These are phyloP conservation scores for Saccharomyces uvarum DNA, from an alignment of 1,139 yeast genomes.

Conservation along the genomic window DNA sequence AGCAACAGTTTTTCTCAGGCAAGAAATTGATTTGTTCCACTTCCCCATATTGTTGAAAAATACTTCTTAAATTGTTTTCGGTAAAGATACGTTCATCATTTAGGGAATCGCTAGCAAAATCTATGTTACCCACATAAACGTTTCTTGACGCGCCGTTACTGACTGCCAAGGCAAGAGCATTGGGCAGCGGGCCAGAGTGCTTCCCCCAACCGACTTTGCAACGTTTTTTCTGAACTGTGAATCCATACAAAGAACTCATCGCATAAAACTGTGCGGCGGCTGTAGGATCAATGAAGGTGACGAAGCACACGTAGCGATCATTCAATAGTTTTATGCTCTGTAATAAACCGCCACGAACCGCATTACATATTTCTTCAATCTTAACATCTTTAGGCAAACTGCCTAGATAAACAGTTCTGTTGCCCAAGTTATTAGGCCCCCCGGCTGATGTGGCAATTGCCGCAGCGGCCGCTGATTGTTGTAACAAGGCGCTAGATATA, in stretches of 20 bases:
- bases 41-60: conserved; percentile 78
- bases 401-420: conserved; percentile 86
- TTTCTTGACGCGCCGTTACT: conserved; percentile 91
- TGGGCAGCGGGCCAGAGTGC: conserved; percentile 84
- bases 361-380: conserved; percentile 87
- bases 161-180: conserved; percentile 75
- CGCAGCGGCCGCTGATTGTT: conserved; percentile 72
- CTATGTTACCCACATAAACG: conserved; percentile 72
- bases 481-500: conserved; percentile 40
- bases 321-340: conserved; percentile 66
- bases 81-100: conserved; percentile 24
- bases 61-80: conserved; percentile 56
- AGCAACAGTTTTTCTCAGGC: conserved; percentile 80
- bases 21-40: conserved; percentile 89
- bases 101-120: conserved; percentile 31
- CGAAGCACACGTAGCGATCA: conserved; percentile 87
- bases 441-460: conserved; percentile 74
- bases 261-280: conserved; percentile 94
- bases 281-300: conserved; percentile 82
- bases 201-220: conserved; percentile 95
- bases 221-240: conserved; percentile 70
- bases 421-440: conserved; percentile 76
- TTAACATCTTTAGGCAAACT: conserved; percentile 79
- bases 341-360: conserved; percentile 83
- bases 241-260: conserved; percentile 73